These are phyloP conservation scores for Metarhizium anisopliae DNA, from an alignment of 2,329 filamentous ascomycete species.

Conservation along the genomic window DNA sequence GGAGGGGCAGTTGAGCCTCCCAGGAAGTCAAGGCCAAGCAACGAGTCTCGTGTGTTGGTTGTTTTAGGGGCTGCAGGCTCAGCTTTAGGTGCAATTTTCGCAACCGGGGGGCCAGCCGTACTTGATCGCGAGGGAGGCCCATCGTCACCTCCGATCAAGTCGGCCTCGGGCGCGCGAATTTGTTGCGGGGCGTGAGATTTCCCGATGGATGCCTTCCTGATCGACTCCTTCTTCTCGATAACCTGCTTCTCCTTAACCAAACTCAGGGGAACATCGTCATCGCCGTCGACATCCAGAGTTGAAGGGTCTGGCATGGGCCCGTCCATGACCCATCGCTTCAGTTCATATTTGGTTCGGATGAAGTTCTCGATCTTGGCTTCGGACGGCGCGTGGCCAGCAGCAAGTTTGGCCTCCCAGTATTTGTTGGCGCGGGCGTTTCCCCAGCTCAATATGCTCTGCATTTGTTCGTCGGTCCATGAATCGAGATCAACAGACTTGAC, in stretches of 20 bases:
- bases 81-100: slow-evolving; percentile 50
- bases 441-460: slow-evolving; percentile 90
- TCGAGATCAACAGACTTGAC: slow-evolving; percentile 98
- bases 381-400: slow-evolving; percentile 81
- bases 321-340: slow-evolving; percentile 99
- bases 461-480: slow-evolving; percentile 96
- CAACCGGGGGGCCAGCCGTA: slow-evolving; percentile 58
- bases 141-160: slow-evolving; percentile 76
- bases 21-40: slow-evolving; percentile 89
- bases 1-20: slow-evolving; percentile 65
- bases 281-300: slow-evolving; percentile 71
- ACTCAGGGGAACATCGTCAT: slow-evolving; percentile 67
- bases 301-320: slow-evolving; percentile 89
- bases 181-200: slow-evolving; percentile 27
- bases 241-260: slow-evolving; percentile 59
- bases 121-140: slow-evolving; percentile 61
- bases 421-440: slow-evolving; percentile 95
- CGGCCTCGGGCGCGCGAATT: slow-evolving; percentile 45
- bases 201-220: slow-evolving; percentile 50
- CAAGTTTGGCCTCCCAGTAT: slow-evolving; percentile 96
- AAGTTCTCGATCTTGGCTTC: slow-evolving; percentile 99
- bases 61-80: slow-evolving; percentile 57
- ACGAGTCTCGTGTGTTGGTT: slow-evolving; percentile 74
- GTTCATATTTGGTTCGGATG: slow-evolving; percentile 97
- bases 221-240: slow-evolving; percentile 49